Evolutionary conservation across 2,329 filamentous ascomycete genomes (phyloP).

Genomic region (Sporothrix phasma): DNA sequence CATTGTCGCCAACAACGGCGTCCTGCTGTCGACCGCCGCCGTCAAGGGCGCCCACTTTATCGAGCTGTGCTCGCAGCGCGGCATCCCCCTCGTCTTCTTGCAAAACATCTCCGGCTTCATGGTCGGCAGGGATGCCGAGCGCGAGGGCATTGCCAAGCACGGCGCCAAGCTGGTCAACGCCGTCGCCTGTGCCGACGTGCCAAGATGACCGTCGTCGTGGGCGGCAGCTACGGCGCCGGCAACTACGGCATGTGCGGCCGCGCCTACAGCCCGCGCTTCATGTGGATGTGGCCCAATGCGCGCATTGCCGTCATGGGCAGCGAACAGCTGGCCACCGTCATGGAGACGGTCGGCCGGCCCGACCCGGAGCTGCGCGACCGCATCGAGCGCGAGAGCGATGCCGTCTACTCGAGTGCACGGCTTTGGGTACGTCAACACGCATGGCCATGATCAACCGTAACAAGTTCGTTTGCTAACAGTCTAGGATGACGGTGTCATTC

Average conservation of each 20-base stretch:
- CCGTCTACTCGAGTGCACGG: constrained; percentile 76
- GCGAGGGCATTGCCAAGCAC: constrained; percentile 93
- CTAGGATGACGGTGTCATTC: constrained; percentile 68
- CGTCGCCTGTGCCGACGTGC: constrained; percentile 86
- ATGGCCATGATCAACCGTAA: constrained; percentile 7
- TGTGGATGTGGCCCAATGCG: constrained; percentile 98
- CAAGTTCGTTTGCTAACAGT: background rate
- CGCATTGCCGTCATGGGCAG: constrained; percentile 92
- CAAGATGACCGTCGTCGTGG: constrained; percentile 95
- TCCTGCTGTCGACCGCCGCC: constrained; percentile 79
- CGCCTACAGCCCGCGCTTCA: constrained; percentile 80
- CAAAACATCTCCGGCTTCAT: constrained; percentile 99
- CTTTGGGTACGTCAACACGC: constrained; percentile 60
- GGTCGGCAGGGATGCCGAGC: constrained; percentile 87
- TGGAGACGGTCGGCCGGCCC: constrained; percentile 78
- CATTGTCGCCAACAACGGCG: constrained; percentile 92
- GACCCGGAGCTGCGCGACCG: constrained; percentile 72
- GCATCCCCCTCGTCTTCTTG: constrained; percentile 82
- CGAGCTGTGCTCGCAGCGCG: constrained; percentile 82
- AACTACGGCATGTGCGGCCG: constrained; percentile 99
- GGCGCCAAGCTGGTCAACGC: constrained; percentile 94
- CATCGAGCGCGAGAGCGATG: constrained; percentile 85
- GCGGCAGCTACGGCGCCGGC: constrained; percentile 82
- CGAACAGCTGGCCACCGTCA: constrained; percentile 83
- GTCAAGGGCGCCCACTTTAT: constrained; percentile 96